phyloP scores from a whole-genome alignment of 371 early-diverging fungal species.

The Apophysomyces variabilis region DNA sequence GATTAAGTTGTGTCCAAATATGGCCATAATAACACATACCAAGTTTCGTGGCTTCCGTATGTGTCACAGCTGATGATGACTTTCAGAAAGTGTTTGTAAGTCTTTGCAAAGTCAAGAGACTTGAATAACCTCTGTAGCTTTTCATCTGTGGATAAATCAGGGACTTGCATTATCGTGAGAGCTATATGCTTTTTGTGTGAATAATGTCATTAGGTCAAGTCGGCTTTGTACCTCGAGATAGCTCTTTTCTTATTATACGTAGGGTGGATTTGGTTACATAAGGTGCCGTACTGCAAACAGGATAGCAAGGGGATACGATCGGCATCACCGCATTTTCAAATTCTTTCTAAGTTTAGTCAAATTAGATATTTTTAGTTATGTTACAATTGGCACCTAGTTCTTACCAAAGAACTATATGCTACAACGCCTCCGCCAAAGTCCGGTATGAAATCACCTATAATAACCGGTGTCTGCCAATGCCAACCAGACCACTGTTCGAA shows the following conservation, averaged over 20 bases:
- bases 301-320: constrained; percentile 49
- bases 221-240: constrained; percentile 35
- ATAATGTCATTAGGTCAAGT: background rate
- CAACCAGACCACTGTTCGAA: constrained; percentile 40
- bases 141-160: background rate
- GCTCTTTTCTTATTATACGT: constrained; percentile 31
- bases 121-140: constrained; percentile 36
- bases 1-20: background rate
- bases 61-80: constrained; percentile 30
- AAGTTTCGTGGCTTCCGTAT: constrained; percentile 37
- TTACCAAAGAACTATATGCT: constrained; percentile 22
- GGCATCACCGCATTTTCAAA: constrained; percentile 43
- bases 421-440: constrained; percentile 21
- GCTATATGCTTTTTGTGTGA: constrained; percentile 2
- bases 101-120: constrained; percentile 22
- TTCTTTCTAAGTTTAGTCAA: constrained; percentile 15
- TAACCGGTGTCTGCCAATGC: constrained; percentile 46
- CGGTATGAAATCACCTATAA: constrained; percentile 33
- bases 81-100: constrained; percentile 33
- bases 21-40: constrained; percentile 19
- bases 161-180: background rate
- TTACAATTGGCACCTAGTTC: background rate
- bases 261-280: constrained; percentile 38
- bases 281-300: constrained; percentile 33
- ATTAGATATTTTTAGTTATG: background rate